Conservation (phyloP, 2,329 filamentous ascomycete species). For the Talaromyces marneffei region DNA sequence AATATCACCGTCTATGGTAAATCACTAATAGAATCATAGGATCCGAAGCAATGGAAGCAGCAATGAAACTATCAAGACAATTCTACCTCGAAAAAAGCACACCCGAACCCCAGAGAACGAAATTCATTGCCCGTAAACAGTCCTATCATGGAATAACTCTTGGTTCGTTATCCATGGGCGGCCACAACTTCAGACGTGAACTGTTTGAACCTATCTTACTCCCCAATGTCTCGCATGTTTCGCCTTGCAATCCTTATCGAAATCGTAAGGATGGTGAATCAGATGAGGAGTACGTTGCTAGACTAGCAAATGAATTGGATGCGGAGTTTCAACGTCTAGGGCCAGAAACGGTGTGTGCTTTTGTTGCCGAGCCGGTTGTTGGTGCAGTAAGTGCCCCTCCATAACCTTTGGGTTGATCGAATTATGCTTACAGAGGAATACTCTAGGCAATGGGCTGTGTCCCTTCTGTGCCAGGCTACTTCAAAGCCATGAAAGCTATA, state of each 20-base stretch:
- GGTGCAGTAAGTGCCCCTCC: constrained; percentile 52
- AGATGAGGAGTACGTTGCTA: constrained; percentile 53
- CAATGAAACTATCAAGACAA: constrained; percentile 62
- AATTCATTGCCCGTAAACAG: constrained; percentile 59
- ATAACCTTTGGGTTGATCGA: background rate
- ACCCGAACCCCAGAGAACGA: constrained; percentile 49
- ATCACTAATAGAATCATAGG: constrained; percentile 34
- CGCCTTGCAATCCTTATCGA: constrained; percentile 62
- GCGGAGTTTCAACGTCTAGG: constrained; percentile 60
- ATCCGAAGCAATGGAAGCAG: constrained; percentile 64
- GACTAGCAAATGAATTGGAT: constrained; percentile 61
- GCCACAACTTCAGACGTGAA: constrained; percentile 55
- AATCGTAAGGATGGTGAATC: constrained; percentile 49
- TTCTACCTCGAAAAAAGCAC: constrained; percentile 56
- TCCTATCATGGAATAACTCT: constrained; percentile 69
- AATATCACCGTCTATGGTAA: background rate
- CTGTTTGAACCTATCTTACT: constrained; percentile 58
- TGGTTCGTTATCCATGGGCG: constrained; percentile 45
- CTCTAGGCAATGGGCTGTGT: constrained; percentile 61
- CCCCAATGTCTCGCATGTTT: constrained; percentile 55
- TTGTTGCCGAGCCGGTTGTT: constrained; percentile 67
- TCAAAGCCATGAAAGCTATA: constrained; percentile 60
- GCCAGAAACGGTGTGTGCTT: constrained; percentile 61
- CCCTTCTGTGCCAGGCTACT: constrained; percentile 61
- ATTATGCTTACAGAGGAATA: background rate